Conservation (phyloP, 345 rosid genomes). For the Pelargonium nanum region DNA sequence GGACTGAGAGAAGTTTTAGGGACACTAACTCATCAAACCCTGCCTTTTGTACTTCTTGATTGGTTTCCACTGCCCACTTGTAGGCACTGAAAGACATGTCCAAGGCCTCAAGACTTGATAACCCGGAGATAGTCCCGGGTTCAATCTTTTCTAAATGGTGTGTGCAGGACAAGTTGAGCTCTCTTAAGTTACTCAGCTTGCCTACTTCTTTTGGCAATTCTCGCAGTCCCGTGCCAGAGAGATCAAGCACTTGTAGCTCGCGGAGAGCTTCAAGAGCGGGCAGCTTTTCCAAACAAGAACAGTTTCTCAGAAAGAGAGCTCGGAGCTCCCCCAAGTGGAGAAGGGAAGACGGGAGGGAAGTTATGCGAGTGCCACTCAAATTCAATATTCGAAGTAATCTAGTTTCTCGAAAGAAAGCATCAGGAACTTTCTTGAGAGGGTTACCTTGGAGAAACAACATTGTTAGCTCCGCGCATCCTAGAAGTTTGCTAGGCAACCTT, state of each 20-base stretch:
- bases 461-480: conserved; percentile 11
- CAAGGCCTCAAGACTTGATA: conserved; percentile 21
- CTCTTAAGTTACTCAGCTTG: conserved; percentile 11
- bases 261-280: conserved; percentile 18
- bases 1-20: conserved; percentile 18
- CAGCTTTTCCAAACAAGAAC: conserved; percentile 12
- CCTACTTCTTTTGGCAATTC: conserved; percentile 18
- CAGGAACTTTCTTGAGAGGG: conserved; percentile 20
- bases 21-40: conserved; percentile 19
- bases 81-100: conserved; percentile 29
- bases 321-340: conserved; percentile 11
- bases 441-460: conserved; percentile 26
- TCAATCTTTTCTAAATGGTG: conserved; percentile 17
- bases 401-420: conserved; percentile 14
- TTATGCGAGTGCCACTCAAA: conserved; percentile 17
- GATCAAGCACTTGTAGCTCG: conserved; percentile 26
- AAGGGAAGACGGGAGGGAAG: conserved; percentile 18
- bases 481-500: conserved; percentile 9
- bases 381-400: conserved; percentile 19
- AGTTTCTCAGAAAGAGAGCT: conserved; percentile 20
- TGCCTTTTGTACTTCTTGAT: conserved; percentile 13
- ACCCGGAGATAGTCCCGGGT: conserved; percentile 17
- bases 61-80: conserved; percentile 13
- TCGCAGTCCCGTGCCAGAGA: conserved; percentile 18
- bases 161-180: conserved; percentile 19